Evolutionary conservation across 176 grass and related monocot genomes (phyloP).

Genomic region (Bolboschoenus planiculmis): DNA sequence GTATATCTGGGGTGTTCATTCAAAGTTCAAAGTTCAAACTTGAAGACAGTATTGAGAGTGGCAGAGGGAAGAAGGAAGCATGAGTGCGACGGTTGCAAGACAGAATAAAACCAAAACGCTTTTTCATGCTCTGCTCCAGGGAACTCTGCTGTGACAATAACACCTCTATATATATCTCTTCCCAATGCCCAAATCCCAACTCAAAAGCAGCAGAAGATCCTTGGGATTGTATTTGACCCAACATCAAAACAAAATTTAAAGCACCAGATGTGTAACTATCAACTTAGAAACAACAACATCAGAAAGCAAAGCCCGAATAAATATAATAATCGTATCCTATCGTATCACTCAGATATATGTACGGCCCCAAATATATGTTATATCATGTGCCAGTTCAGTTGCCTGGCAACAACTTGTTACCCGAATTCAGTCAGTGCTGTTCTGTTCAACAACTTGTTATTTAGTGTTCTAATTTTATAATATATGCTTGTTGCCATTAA

Average conservation of each 20-base stretch:
- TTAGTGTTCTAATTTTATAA: too few species aligned
- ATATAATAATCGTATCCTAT: too few species aligned
- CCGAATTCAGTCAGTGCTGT: too few species aligned
- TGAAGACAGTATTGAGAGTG: neutral
- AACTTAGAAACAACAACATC: neutral
- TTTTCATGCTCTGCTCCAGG: slow-evolving; percentile 6
- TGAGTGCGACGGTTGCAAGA: neutral
- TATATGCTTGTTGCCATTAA: too few species aligned
- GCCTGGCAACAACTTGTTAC: too few species aligned
- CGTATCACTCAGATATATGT: neutral
- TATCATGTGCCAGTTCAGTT: too few species aligned
- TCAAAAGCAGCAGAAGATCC: neutral
- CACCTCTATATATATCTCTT: neutral
- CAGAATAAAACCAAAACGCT: slow-evolving; percentile 18
- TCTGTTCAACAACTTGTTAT: too few species aligned
- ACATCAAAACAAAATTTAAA: neutral
- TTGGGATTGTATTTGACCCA: neutral
- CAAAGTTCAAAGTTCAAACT: neutral
- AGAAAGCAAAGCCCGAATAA: neutral
- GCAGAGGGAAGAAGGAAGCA: neutral
- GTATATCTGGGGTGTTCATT: too few species aligned
- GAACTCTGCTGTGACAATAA: slow-evolving; percentile 18
- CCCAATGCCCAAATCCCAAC: neutral
- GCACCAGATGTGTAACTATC: slow-evolving; percentile 1
- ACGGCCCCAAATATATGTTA: neutral